Evolutionary conservation across 352 stramenopile genomes (phyloP), one percentile per base, ranked within the genome.

Genomic region (Globisporangium abappressorium): DNA sequence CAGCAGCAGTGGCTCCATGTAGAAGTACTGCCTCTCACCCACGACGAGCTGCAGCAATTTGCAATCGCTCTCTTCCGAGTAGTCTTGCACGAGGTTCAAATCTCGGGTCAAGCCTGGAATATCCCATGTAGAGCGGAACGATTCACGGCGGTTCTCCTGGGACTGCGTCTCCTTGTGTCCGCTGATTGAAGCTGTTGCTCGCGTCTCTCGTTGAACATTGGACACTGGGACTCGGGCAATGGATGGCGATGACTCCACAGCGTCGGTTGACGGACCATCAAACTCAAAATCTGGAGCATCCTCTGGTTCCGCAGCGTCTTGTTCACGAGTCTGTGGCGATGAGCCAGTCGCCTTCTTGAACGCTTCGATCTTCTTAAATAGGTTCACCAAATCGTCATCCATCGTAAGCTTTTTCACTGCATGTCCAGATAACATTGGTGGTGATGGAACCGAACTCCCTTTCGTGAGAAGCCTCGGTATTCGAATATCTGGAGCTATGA

Each of bases 71-170:
- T 93, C 85, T 9, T 78, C 73, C 3, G 78, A 81, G 74, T 92
- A 93, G 63, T 91, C 85, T 47, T 92, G 85, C 57, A 93, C 85
- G 70, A 92, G 72, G 63, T 93, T 93, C 53, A 93, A 70, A 36
- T 93, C 85, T 12, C 80, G 80, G 1, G 74, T 70, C 18, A 89
- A 54, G 2, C 85, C 85, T 53, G 85, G 81, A 36, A 85, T 72
- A 33, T 89, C 74, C 72, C 80, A 87, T 5, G 73, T 84, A 12
- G 82, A 87, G 7, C 80, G 81, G 56, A 91, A 93, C 18, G 78
- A 82, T 28, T 80, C 77, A 11, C 66, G 66, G 3, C 66, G 74
- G 33, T 61, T 41, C 34, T 68, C 56, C 22, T 33, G n/a, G 0
- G 24, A 2, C 15, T 30, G 43, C 5, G 14, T 22, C 9, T 47